A percentile compares a stretch with the other conserved stretches of the same genome.
phyloP scores from a whole-genome alignment of 2,329 filamentous ascomycete species.

The Chaetomium olivaceum region DNA sequence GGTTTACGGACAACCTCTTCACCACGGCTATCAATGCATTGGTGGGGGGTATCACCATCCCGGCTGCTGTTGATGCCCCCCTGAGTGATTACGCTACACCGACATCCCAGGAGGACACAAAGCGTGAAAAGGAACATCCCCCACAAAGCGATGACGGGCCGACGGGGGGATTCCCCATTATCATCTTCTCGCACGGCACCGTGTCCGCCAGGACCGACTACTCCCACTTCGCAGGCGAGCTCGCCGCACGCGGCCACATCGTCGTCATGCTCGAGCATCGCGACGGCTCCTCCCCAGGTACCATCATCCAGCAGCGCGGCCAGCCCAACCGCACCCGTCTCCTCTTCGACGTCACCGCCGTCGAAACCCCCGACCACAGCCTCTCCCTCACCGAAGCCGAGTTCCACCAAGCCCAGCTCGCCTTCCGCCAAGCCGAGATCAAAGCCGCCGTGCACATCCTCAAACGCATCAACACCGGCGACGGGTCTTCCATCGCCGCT shows the following conservation, averaged over 20 bases:
- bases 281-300: conserved; percentile 53
- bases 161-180: conserved; percentile 42
- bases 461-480: conserved; percentile 43
- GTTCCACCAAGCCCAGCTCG: conserved; percentile 50
- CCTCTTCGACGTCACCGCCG: conserved; percentile 41
- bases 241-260: conserved; percentile 51
- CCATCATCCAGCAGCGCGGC: conserved; percentile 40
- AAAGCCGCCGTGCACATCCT: conserved; percentile 47
- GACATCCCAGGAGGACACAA: conserved; percentile 27
- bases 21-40: conserved; percentile 45
- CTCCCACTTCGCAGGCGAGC: conserved; percentile 52
- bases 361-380: conserved; percentile 38
- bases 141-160: conserved; percentile 19
- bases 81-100: conserved; percentile 36
- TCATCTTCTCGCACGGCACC: conserved; percentile 56
- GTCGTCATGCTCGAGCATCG: conserved; percentile 55
- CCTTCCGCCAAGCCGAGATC: conserved; percentile 54
- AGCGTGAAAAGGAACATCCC: conserved; percentile 32
- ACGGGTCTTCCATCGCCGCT: conserved; percentile 39
- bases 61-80: conserved; percentile 50
- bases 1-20: conserved; percentile 46
- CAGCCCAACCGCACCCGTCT: conserved; percentile 37
- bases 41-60: conserved; percentile 48
- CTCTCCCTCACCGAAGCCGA: conserved; percentile 34
- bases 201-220: conserved; percentile 54